Evolutionary conservation across 2,329 filamentous ascomycete genomes (phyloP), one percentile per base, ranked within the genome.

Genomic region (Erysiphe pulchra): DNA sequence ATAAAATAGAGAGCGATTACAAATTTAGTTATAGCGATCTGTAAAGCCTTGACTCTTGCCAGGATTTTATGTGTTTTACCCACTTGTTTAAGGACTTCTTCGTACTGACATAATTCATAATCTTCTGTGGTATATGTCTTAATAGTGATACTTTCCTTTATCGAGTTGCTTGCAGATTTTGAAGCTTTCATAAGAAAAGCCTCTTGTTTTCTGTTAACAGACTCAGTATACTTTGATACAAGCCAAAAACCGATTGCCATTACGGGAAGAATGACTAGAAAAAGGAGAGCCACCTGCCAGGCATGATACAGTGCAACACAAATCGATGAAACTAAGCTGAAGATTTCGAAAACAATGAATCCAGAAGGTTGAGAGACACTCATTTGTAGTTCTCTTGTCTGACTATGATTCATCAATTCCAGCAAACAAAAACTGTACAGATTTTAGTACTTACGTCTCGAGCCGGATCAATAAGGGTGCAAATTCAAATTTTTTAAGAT

Each of bases 261-360:
- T 1, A 87, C 50, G 0, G 87, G 83, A 0, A 85, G 65, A 0
- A 75, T 78, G 0, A 78, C 71, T 2, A 92, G 64, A 11, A 87
- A 76, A 2, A 92, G 75, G 0, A 93, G 64, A 0, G 86, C 85
- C 14, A 95, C 66, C 50, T 77, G 77, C 83, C 82, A 94, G 0
- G 82, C 90, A 53, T 73, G 79, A 57, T 73, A 78, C 30, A 94
- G 69, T 0, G 85, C 83, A 1, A 94, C 65, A 0, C 63, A 64
- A 1, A 93, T 61, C 9, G 80, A 79, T 4, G 73, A 71, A 4
- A 77, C 31, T 0, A 75, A 69, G 2, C 77, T 73, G n/a, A 80
- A 64, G 0, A 72, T 52, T 49, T 80, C 75, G 48, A 75, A 70
- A 8, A 80, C 55, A 0, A 80, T 59, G 40, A 78, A 71, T 0